Evolutionary conservation across 2,329 filamentous ascomycete genomes (phyloP).

Genomic region (Monosporascus cannonballus): DNA sequence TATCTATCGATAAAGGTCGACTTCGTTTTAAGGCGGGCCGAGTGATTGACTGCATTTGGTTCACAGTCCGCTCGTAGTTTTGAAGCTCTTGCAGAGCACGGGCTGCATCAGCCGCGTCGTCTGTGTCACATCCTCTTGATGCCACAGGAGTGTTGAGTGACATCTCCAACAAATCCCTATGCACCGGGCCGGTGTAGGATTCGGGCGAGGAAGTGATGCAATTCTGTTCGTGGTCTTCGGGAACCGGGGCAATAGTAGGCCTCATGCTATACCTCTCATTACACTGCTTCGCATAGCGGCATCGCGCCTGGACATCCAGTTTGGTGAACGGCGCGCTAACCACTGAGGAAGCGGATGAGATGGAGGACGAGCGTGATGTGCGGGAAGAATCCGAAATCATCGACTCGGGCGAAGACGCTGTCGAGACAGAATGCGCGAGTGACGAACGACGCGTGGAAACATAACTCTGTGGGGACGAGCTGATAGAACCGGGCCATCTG

Average conservation of each 20-base stretch:
- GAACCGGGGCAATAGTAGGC: slow-evolving; percentile 49
- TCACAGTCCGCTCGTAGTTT: slow-evolving; percentile 38
- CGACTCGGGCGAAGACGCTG: slow-evolving; percentile 59
- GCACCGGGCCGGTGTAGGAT: slow-evolving; percentile 46
- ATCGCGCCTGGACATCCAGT: slow-evolving; percentile 58
- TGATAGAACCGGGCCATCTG: slow-evolving; percentile 41
- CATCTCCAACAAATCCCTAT: slow-evolving; percentile 45
- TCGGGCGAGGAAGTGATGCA: slow-evolving; percentile 51
- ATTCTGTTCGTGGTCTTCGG: slow-evolving; percentile 48
- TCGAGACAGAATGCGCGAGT: slow-evolving; percentile 56
- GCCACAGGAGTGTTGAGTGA: slow-evolving; percentile 42
- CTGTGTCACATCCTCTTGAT: slow-evolving; percentile 40
- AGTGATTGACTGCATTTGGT: slow-evolving; percentile 25
- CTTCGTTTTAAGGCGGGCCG: slow-evolving; percentile 50
- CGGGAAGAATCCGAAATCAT: slow-evolving; percentile 60
- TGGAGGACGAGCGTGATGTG: slow-evolving; percentile 58
- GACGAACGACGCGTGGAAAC: slow-evolving; percentile 51
- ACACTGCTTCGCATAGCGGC: slow-evolving; percentile 52
- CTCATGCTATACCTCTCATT: slow-evolving; percentile 49
- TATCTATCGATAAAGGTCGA: slow-evolving; percentile 52
- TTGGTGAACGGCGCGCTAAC: slow-evolving; percentile 54
- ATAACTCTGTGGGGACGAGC: slow-evolving; percentile 48
- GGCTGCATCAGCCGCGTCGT: slow-evolving; percentile 49
- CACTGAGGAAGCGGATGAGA: slow-evolving; percentile 56
- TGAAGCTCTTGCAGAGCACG: slow-evolving; percentile 56